A percentile compares a stretch with the other conserved stretches of the same genome.
These are phyloP conservation scores for Nothomitra cinnamomea DNA, from an alignment of 2,329 filamentous ascomycete genomes.

Conservation along the genomic window DNA sequence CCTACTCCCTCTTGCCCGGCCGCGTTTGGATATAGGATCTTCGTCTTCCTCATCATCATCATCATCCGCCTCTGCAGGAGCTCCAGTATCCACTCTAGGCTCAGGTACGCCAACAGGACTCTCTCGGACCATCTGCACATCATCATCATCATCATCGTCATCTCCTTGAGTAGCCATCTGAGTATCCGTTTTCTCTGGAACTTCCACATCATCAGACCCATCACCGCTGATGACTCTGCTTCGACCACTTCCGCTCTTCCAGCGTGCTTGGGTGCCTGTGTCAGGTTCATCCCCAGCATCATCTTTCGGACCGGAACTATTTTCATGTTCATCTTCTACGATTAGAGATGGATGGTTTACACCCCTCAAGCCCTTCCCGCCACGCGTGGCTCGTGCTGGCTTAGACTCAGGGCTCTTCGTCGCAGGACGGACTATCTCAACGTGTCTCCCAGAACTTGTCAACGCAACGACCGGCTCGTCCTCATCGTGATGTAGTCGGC, in stretches of 20 bases:
- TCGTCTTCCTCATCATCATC: slow-evolving; percentile 33
- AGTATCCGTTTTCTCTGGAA: neutral
- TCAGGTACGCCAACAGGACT: slow-evolving; percentile 9
- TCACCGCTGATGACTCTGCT: neutral
- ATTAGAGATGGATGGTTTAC: slow-evolving; percentile 20
- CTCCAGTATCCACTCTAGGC: neutral
- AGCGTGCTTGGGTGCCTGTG: neutral
- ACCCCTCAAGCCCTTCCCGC: slow-evolving; percentile 30
- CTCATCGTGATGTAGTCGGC: slow-evolving; percentile 39
- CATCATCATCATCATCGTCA: neutral
- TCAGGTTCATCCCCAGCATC: neutral
- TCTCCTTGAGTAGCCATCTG: slow-evolving; percentile 2
- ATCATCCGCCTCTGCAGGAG: slow-evolving; percentile 10
- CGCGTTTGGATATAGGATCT: slow-evolving; percentile 29
- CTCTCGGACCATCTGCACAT: neutral
- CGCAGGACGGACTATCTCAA: slow-evolving; percentile 33
- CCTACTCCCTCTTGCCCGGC: slow-evolving; percentile 19
- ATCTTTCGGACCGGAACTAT: slow-evolving; percentile 16
- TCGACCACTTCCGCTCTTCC: neutral
- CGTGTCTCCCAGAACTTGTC: slow-evolving; percentile 41
- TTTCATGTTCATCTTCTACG: slow-evolving; percentile 36
- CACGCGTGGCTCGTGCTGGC: slow-evolving; percentile 24
- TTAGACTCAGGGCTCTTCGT: slow-evolving; percentile 34
- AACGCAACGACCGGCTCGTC: slow-evolving; percentile 38
- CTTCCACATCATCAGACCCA: neutral